phyloP scores from a whole-genome alignment of 148 eudicot species.

The Amaranthus palmeri region DNA sequence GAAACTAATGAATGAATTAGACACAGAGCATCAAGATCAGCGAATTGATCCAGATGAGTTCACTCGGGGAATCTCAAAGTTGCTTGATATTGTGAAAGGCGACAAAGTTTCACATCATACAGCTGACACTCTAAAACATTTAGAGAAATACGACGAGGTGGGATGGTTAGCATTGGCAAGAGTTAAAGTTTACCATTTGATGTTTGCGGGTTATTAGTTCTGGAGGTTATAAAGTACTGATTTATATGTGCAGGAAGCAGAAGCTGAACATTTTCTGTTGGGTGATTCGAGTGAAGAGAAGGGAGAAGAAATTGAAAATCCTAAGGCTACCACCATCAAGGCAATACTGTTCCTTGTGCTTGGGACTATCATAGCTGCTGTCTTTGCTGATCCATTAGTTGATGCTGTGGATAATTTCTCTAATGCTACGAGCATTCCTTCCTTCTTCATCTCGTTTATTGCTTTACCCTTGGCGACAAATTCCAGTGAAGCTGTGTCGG shows the following conservation, averaged over 20 bases:
- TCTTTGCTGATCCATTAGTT: conserved; percentile 87
- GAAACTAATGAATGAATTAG: conserved; percentile 65
- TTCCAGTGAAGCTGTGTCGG: conserved; percentile 92
- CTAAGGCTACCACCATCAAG: conserved; percentile 47
- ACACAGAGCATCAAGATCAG: conserved; percentile 37
- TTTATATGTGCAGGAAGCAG: conserved; percentile 48
- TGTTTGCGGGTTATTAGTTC: not conserved
- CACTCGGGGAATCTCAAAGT: conserved; percentile 48
- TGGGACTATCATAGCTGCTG: conserved; percentile 70
- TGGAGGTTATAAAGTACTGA: not conserved
- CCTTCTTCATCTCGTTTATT: conserved; percentile 91
- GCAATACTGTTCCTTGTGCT: conserved; percentile 51
- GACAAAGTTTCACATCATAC: conserved; percentile 12
- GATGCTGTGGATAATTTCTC: conserved; percentile 87
- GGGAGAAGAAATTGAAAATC: conserved; percentile 45
- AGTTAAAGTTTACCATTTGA: not conserved
- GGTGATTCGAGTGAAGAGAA: conserved; percentile 52
- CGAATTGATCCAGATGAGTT: conserved; percentile 47
- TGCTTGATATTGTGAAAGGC: conserved; percentile 44
- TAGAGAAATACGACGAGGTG: conserved; percentile 50
- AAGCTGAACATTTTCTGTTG: conserved; percentile 50
- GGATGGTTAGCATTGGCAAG: not conserved
- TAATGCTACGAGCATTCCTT: conserved; percentile 73
- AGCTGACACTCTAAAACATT: conserved; percentile 33
- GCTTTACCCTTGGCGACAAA: conserved; percentile 80